Evolutionary conservation across 164 flowering plant species (phyloP).

Genomic region (Vitis vinifera): DNA sequence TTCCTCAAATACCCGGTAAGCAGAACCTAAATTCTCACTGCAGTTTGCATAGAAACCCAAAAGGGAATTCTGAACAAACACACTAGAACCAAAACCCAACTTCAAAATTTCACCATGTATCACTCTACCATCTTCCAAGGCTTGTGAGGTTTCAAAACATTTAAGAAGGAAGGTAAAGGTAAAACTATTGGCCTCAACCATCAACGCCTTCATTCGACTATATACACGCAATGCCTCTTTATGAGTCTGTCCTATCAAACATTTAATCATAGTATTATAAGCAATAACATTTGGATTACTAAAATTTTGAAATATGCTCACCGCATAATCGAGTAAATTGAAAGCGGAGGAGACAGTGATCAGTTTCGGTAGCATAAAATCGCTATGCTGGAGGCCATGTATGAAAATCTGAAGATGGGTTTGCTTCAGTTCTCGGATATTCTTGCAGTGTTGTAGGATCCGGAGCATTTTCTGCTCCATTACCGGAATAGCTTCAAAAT

Average conservation of each 20-base stretch:
- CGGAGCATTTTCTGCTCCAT: conserved; percentile 42
- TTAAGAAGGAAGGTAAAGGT: conserved; percentile 45
- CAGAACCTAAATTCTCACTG: conserved; percentile 19
- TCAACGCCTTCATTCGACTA: conserved; percentile 29
- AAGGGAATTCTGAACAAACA: conserved; percentile 47
- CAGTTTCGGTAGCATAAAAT: conserved; percentile 36
- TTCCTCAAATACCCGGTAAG: conserved; percentile 35
- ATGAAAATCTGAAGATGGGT: conserved; percentile 44
- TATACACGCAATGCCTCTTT: conserved; percentile 29
- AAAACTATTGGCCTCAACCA: conserved; percentile 30
- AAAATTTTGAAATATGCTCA: conserved; percentile 22
- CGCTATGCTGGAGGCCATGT: conserved; percentile 33
- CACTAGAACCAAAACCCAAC: conserved; percentile 32
- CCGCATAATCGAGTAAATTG: conserved; percentile 24
- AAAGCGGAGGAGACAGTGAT: conserved; percentile 32
- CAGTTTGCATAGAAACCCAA: conserved; percentile 43
- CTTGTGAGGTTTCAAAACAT: conserved; percentile 25
- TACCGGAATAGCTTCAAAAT: neutral
- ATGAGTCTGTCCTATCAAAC: conserved; percentile 22
- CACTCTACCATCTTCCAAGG: conserved; percentile 25
- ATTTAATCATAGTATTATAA: conserved; percentile 43
- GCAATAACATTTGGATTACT: conserved; percentile 24
- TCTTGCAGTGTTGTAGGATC: conserved; percentile 31
- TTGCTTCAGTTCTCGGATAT: conserved; percentile 33
- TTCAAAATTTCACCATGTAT: conserved; percentile 43